A percentile compares a stretch with the other conserved stretches of the same genome.
These are phyloP conservation scores for Scalesia atractyloides DNA, from an alignment of 129 eudicot genomes.

Conservation along the genomic window DNA sequence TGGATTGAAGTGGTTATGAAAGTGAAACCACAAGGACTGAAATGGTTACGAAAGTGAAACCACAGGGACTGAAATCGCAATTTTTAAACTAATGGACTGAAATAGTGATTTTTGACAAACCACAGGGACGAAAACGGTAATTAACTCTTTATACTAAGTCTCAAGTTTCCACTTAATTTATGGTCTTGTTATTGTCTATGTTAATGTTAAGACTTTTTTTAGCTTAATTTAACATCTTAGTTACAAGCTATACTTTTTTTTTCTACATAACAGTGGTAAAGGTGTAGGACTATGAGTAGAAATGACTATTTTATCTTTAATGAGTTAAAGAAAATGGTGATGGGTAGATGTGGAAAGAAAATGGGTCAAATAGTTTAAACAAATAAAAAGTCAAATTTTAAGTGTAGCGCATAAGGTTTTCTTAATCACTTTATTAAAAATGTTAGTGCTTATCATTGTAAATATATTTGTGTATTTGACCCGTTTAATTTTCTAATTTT, in stretches of 20 bases:
- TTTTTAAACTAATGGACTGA: no score
- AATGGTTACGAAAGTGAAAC: no score
- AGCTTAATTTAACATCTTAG: not conserved
- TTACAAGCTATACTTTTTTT: not conserved
- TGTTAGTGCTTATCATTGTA: not conserved
- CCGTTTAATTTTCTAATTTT: no score
- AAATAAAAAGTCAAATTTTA: not conserved
- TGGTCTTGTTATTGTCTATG: no score
- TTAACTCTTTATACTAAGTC: no score
- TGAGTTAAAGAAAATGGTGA: not conserved
- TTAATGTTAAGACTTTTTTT: not conserved
- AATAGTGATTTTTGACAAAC: no score
- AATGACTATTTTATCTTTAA: not conserved
- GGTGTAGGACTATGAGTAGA: not conserved
- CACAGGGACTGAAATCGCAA: no score
- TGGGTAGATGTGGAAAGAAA: not conserved
- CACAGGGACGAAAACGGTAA: no score
- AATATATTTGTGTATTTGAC: no score
- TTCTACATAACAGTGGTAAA: not conserved
- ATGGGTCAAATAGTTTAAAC: not conserved
- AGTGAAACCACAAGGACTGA: no score
- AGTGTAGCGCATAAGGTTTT: conserved; percentile 2
- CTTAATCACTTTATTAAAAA: not conserved
- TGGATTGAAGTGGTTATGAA: no score
- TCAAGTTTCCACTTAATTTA: no score